phyloP scores from a whole-genome alignment of 2,329 filamentous ascomycete species.

The Botrytis pseudocinerea region DNA sequence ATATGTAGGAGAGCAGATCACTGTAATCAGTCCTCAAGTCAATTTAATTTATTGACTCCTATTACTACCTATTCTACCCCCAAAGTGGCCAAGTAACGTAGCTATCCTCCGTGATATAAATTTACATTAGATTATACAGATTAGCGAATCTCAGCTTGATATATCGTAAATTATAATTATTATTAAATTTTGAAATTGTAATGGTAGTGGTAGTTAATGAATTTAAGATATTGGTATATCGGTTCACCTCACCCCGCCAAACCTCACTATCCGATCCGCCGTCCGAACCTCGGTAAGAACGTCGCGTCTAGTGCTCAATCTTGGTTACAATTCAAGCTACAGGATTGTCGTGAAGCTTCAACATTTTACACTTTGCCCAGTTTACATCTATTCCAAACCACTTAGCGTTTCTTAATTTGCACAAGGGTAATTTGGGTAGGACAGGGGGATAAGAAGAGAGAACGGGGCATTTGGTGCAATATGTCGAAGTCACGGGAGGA shows the following conservation, averaged over 20 bases:
- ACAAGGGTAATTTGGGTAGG: background rate
- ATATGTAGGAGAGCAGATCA: too few species aligned
- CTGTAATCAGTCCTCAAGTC: too few species aligned
- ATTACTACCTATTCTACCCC: too few species aligned
- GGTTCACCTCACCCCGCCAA: background rate
- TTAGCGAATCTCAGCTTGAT: too few species aligned
- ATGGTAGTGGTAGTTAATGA: too few species aligned
- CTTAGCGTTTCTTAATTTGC: rapidly evolving
- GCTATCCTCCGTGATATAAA: too few species aligned
- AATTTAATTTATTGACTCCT: too few species aligned
- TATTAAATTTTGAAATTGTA: too few species aligned
- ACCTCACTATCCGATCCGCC: background rate
- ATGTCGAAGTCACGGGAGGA: constrained; percentile 26
- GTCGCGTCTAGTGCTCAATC: background rate
- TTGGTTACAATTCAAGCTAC: background rate
- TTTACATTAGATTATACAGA: too few species aligned
- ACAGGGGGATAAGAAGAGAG: background rate
- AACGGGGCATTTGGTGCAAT: constrained; percentile 18
- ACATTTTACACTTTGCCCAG: background rate
- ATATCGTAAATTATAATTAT: too few species aligned
- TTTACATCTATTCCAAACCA: background rate
- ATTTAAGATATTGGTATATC: too few species aligned
- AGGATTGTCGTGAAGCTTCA: background rate
- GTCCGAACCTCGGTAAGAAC: background rate
- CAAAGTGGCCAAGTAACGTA: too few species aligned